phyloP scores from a whole-genome alignment of 805 yeast genomes.

The Jamesozyma lodderae region DNA sequence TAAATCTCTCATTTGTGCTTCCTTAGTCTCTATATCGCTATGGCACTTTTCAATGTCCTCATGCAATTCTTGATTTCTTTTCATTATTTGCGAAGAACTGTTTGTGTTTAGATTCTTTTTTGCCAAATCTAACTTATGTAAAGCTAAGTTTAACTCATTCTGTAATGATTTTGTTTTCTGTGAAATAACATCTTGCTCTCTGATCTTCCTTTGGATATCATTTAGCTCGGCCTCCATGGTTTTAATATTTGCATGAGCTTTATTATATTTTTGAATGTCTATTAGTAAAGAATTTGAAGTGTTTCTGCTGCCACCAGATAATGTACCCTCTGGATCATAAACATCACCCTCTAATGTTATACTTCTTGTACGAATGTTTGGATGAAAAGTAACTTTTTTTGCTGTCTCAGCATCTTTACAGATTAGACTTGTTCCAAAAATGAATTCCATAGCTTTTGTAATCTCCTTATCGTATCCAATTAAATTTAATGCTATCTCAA shows the following conservation, averaged over 20 bases:
- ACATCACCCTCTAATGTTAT: conserved; percentile 90
- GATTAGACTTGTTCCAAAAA: conserved; percentile 83
- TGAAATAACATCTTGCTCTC: conserved; percentile 36
- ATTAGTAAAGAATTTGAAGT: conserved; percentile 48
- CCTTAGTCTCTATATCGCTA: conserved; percentile 32
- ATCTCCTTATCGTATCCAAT: conserved; percentile 67
- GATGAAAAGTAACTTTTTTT: conserved; percentile 78
- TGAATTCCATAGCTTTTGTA: conserved; percentile 75
- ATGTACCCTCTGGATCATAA: conserved; percentile 92
- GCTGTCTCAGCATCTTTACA: conserved; percentile 88
- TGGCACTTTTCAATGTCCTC: conserved; percentile 39
- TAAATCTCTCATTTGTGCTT: conserved; percentile 26
- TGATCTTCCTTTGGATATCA: conserved; percentile 34
- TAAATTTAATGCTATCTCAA: conserved; percentile 79
- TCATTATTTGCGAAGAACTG: conserved; percentile 46
- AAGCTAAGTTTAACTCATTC: conserved; percentile 46
- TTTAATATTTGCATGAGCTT: conserved; percentile 32
- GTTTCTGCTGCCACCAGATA: conserved; percentile 88
- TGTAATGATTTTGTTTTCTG: conserved; percentile 47
- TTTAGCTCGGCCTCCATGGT: conserved; percentile 37
- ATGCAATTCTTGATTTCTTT: conserved; percentile 38
- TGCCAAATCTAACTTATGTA: conserved; percentile 50
- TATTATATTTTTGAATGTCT: conserved; percentile 58
- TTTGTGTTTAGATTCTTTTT: conserved; percentile 48
- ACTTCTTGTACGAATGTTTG: conserved; percentile 66